Base-by-base conservation (phyloP, 495 filamentous ascomycete genomes). In the Xylaria acuta region DNA sequence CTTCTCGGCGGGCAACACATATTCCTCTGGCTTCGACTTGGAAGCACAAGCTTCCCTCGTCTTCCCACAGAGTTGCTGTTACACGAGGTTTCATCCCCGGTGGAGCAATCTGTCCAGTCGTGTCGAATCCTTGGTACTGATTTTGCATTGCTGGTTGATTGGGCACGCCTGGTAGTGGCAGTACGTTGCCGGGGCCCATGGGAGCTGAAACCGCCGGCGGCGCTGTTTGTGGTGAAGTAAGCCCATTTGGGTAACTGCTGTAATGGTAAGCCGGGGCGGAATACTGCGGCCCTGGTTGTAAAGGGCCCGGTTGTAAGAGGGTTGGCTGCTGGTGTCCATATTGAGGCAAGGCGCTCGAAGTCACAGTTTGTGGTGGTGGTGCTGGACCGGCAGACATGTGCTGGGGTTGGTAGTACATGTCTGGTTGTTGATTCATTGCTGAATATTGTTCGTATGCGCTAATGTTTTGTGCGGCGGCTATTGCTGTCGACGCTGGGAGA, bases 51-150 rank as follows among this genome's bases (percentile, higher is more conserved):
- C 94, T 98, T 8, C 96, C 96, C 79, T 99, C 96, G 77, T 99
- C 96, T 83, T 99, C 96, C 96, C 96, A 99, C 60, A 99, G 80
- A 6, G 97, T 99, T 18, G 97, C 96, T 3, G 96, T 98, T 3
- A 99, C 96, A 70, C 95, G 87, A n/a, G 96, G 96, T 84, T 98
- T 98, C 86, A 97, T 97, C 4, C 97, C 97, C n/a, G 93, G 93
- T 12, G 96, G 96, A 38, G 94, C 92, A 41, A 96, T 81, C 82
- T 99, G 96, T n/a, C 96, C 96, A 14, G 93, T 96, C 0, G 90
- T 88, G 79, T 99, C 96, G 78, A 93, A 95, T 3, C 89, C 87
- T 76, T 90, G 90, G 82, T 82, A 84, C 79, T 82, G 86, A 81
- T 70, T 86, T 45, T 76, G 79, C 86, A 88, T 84, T 72, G 85